phyloP scores from a whole-genome alignment of 1,139 yeast species.

The Geotrichum bryndzae region DNA sequence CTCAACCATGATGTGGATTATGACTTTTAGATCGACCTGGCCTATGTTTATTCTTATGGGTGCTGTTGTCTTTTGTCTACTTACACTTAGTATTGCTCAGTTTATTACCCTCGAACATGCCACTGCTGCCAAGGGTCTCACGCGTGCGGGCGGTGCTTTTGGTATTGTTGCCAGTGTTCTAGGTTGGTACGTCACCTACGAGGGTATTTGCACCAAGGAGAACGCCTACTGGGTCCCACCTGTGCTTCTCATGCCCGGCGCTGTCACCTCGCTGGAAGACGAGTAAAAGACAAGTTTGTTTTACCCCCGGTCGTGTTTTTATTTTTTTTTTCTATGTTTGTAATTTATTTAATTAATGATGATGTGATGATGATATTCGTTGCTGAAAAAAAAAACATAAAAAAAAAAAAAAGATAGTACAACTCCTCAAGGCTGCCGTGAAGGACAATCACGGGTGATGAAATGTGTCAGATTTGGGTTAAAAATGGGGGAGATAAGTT shows the following conservation, averaged over 20 bases:
- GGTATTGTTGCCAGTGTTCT: slow-evolving; percentile 71
- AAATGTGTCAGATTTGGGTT: neutral
- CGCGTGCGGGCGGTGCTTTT: slow-evolving; percentile 72
- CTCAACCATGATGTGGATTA: slow-evolving; percentile 57
- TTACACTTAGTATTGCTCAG: slow-evolving; percentile 60
- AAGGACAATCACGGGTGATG: neutral
- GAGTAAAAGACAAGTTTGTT: neutral
- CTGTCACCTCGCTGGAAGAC: slow-evolving; percentile 14
- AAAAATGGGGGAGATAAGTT: neutral
- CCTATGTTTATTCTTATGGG: slow-evolving; percentile 66
- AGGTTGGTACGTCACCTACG: slow-evolving; percentile 87
- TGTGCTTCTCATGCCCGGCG: slow-evolving; percentile 39
- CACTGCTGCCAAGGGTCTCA: slow-evolving; percentile 38
- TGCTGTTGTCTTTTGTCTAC: slow-evolving; percentile 59
- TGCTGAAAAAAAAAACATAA: neutral
- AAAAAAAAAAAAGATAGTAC: neutral
- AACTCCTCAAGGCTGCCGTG: too few relatives aligned
- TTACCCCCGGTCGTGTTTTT: neutral
- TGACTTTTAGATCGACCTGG: slow-evolving; percentile 74
- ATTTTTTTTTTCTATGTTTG: neutral
- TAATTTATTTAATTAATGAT: neutral
- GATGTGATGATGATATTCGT: neutral
- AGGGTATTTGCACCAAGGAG: slow-evolving; percentile 73
- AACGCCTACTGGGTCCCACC: slow-evolving; percentile 59
- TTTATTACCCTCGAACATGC: slow-evolving; percentile 26